phyloP scores from a whole-genome alignment of 2,329 filamentous ascomycete genomes.

The Fusarium aywerte region DNA sequence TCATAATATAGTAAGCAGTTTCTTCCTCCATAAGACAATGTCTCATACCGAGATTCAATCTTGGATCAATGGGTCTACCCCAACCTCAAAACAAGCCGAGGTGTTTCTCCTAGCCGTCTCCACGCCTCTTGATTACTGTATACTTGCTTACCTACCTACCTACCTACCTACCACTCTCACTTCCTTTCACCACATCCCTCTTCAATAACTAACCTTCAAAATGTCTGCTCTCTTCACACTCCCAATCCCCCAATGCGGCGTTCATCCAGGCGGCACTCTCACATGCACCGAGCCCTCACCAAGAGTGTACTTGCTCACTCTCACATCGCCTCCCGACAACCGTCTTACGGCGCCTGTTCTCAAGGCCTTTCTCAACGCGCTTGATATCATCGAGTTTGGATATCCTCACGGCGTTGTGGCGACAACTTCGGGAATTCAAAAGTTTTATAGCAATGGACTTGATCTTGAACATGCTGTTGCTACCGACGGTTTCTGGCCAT shows the following conservation, averaged over 20 bases:
- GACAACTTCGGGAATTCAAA: slow-evolving; percentile 78
- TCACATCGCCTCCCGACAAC: slow-evolving; percentile 79
- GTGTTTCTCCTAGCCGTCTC: slow-evolving; percentile 24
- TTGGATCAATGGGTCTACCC: slow-evolving; percentile 8
- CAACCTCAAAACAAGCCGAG: slow-evolving; percentile 34
- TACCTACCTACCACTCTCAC: neutral
- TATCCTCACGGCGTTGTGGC: slow-evolving; percentile 78
- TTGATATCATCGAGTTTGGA: slow-evolving; percentile 78
- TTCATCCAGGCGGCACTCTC: slow-evolving; percentile 66
- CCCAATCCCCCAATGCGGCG: slow-evolving; percentile 62
- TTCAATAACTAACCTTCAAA: neutral
- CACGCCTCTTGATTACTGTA: slow-evolving; percentile 14
- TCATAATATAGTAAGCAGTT: neutral
- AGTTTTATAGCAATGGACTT: slow-evolving; percentile 88
- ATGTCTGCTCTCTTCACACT: slow-evolving; percentile 55
- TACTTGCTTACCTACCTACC: slow-evolving; percentile 1
- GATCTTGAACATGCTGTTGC: slow-evolving; percentile 74
- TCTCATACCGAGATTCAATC: slow-evolving; percentile 15
- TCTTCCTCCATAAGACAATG: slow-evolving; percentile 11
- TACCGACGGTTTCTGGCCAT: slow-evolving; percentile 70
- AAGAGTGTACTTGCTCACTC: slow-evolving; percentile 77
- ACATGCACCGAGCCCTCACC: slow-evolving; percentile 69
- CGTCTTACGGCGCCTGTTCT: slow-evolving; percentile 76
- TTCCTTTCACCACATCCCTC: neutral
- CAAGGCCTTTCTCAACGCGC: slow-evolving; percentile 72